Evolutionary conservation across 192 early-diverging fungal genomes (phyloP), one percentile per base, ranked within the genome.

Genomic region (Spizellomyces sp.): DNA sequence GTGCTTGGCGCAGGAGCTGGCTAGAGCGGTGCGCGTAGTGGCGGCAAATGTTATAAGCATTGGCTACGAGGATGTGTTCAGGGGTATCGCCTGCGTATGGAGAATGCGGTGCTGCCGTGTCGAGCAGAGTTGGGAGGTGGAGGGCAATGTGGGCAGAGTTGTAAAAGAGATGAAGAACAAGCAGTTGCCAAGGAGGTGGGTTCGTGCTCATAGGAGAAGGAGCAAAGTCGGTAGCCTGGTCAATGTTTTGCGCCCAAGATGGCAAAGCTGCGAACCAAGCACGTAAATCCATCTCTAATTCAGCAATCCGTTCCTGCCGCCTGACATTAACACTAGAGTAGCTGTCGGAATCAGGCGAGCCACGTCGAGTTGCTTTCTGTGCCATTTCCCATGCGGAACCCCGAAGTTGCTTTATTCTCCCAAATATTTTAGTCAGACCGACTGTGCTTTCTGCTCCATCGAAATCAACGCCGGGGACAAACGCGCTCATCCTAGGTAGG

Each of bases 111-210:
- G 6, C 45, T 5, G 66, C n/a, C 14, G 45, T 5, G 43, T 60
- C 69, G 56, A 74, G 12, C 15, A 66, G 8, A 8, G 72, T 65
- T n/a, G 72, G 72, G 6, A 74, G 58, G 48, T 74, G 64, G 9
- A 74, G 64, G 14, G 64, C 22, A 7, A 74, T 60, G 57, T 65
- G 46, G 15, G 54, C 54, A 14, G 64, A 63, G 64, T 74, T 58
- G 65, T 74, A 61, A 48, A 67, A 64, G 27, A 74, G 47, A 43
- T 74, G 72, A 15, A 59, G 48, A 15, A 27, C 46, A 15, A 74
- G n/a, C 8, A 74, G 65, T 48, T 74, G 72, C 63, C 64, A 74
- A 6, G 65, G 44, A 8, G 64, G 72, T 19, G 72, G 72, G 72
- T 60, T 46, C 44, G 41, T 21, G 14, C 44, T 48, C 8, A 45